phyloP scores from a whole-genome alignment of 495 filamentous ascomycete genomes.

The Jackrogersella minutella region DNA sequence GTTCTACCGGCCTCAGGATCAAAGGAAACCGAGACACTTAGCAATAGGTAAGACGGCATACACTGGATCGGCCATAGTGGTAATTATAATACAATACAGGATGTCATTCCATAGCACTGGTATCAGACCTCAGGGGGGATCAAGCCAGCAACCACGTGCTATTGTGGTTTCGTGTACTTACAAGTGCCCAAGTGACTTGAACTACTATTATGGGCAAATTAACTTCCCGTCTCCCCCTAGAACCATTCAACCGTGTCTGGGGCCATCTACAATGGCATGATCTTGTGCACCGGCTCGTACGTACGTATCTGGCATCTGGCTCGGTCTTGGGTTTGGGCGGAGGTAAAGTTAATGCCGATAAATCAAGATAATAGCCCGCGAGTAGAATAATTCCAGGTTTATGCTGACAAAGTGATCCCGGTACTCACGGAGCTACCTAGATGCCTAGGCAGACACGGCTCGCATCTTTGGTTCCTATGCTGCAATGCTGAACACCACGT shows the following conservation, averaged over 20 bases:
- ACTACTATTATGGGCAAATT: not conserved
- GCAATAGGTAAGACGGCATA: not conserved
- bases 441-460: too few species aligned
- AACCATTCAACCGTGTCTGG: not conserved
- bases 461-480: constrained; percentile 1
- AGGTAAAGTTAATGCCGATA: constrained; percentile 23
- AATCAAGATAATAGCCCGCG: constrained; percentile 1
- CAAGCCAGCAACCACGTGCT: constrained; percentile 7
- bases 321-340: constrained; percentile 3
- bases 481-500: not conserved
- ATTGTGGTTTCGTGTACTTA: not conserved
- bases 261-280: constrained; percentile 6
- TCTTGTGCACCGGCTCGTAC: not conserved
- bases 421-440: not conserved
- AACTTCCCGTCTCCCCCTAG: not conserved
- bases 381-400: not conserved
- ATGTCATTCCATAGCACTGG: not conserved
- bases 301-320: not conserved
- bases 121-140: not conserved
- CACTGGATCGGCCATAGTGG: too few species aligned
- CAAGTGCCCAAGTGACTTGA: constrained; percentile 6
- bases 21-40: not conserved
- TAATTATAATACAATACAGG: not conserved
- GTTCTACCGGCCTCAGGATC: not conserved
- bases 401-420: not conserved